Conservation (phyloP, 352 stramenopile genomes). For the Stramenopiles sp. region DNA sequence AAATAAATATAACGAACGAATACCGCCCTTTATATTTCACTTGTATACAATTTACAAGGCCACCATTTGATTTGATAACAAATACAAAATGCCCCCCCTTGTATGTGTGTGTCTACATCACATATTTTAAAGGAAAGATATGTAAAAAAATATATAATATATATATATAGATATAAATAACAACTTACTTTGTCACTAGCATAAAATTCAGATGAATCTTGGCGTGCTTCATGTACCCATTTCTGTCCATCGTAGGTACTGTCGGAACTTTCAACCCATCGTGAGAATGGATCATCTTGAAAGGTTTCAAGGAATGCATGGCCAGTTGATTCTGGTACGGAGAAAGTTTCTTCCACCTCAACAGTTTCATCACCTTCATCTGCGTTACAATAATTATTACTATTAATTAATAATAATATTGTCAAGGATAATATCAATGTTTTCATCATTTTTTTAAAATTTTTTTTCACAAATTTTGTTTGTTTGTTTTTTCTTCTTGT, state of each 20-base stretch:
- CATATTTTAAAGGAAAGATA: neutral
- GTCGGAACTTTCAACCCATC: neutral
- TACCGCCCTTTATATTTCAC: neutral
- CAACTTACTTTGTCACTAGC: neutral
- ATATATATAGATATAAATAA: neutral
- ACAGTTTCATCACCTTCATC: neutral
- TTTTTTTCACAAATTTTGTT: no score
- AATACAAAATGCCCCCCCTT: neutral
- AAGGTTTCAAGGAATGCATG: neutral
- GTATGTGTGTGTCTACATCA: neutral
- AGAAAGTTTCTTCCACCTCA: neutral
- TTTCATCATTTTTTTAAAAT: neutral
- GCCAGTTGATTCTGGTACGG: neutral
- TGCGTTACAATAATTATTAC: neutral
- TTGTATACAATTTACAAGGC: neutral
- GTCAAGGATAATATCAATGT: neutral
- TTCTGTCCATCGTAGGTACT: neutral
- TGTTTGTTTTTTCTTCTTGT: no score
- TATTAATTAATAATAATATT: neutral
- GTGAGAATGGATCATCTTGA: neutral
- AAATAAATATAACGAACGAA: neutral
- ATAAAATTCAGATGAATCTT: neutral
- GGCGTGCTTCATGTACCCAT: neutral
- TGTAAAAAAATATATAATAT: neutral
- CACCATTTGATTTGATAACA: neutral